These are phyloP conservation scores for Termitomyces sp. DNA, from an alignment of 768 basidiomycete species.

Conservation along the genomic window DNA sequence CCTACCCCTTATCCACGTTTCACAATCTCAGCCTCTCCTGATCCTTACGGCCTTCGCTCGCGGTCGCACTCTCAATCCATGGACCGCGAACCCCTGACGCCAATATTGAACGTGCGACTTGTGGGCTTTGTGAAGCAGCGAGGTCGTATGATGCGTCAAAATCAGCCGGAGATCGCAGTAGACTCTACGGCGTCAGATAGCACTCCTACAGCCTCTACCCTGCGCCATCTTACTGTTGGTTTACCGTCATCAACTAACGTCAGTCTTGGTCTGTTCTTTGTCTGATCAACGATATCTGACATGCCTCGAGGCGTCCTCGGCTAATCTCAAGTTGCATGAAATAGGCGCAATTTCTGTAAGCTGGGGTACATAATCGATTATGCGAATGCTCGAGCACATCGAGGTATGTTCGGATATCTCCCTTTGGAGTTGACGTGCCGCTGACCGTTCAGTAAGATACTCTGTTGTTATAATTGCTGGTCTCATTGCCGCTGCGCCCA, in stretches of 20 bases:
- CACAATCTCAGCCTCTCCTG: conserved; percentile 9
- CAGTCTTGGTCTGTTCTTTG: background rate
- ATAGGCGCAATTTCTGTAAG: conserved; percentile 21
- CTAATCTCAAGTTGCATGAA: conserved; percentile 18
- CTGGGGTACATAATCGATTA: conserved; percentile 20
- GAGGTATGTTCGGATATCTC: background rate
- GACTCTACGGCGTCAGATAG: background rate
- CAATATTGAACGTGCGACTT: conserved; percentile 25
- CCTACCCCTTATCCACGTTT: conserved; percentile 10
- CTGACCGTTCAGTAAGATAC: background rate
- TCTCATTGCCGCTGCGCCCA: background rate
- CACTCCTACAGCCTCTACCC: conserved; percentile 1
- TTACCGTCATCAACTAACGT: conserved; percentile 2
- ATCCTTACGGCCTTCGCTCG: conserved; percentile 4
- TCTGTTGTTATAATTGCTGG: background rate
- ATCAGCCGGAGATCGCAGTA: conserved; percentile 1
- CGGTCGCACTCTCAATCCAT: conserved; percentile 10
- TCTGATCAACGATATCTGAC: background rate
- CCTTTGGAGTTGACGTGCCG: background rate
- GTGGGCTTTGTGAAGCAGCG: conserved; percentile 21
- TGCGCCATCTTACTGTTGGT: background rate
- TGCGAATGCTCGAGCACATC: background rate
- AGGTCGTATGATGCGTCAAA: conserved; percentile 10
- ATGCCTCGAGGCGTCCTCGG: background rate
- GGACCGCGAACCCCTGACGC: conserved; percentile 12